Percentiles rank a stretch among this genome's conserved stretches.
phyloP scores from a whole-genome alignment of 352 stramenopile genomes.

The Globisporangium takayamanum region DNA sequence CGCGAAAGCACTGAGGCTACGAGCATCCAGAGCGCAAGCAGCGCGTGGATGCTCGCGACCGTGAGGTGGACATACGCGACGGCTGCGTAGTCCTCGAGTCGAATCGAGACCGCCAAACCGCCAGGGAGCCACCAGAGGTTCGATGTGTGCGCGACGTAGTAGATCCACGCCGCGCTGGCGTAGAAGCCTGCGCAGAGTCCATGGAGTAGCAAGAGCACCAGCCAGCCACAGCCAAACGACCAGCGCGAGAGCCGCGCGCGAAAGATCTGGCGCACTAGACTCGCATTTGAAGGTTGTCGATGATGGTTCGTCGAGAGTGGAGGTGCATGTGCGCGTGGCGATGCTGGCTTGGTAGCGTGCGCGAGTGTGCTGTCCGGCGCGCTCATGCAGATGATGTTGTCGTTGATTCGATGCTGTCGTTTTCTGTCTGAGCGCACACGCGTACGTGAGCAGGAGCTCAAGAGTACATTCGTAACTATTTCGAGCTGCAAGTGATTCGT shows the following conservation, averaged over 20 bases:
- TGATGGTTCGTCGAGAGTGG: too few species aligned
- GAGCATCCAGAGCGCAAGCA: constrained; percentile 1
- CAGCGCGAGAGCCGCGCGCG: constrained; percentile 4
- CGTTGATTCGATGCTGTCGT: too few species aligned
- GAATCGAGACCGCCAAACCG: constrained; percentile 3
- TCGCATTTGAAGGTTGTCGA: not conserved
- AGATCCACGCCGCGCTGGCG: constrained; percentile 4
- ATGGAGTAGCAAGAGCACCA: constrained; percentile 6
- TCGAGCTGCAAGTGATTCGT: too few species aligned
- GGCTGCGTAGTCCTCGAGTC: not conserved
- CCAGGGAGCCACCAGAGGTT: constrained; percentile 6
- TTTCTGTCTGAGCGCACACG: too few species aligned
- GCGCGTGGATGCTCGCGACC: not conserved
- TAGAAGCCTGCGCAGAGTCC: constrained; percentile 4
- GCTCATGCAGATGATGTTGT: too few species aligned
- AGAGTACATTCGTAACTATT: too few species aligned
- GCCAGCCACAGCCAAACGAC: constrained; percentile 2
- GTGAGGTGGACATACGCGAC: constrained; percentile 3
- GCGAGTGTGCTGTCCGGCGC: too few species aligned
- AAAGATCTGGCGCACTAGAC: constrained; percentile 6
- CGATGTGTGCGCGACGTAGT: not conserved
- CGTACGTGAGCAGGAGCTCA: too few species aligned
- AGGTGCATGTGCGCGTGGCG: too few species aligned
- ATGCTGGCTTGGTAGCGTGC: too few species aligned
- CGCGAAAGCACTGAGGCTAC: not conserved